phyloP scores from a whole-genome alignment of 345 rosid species.

The Euphorbia lathyris region DNA sequence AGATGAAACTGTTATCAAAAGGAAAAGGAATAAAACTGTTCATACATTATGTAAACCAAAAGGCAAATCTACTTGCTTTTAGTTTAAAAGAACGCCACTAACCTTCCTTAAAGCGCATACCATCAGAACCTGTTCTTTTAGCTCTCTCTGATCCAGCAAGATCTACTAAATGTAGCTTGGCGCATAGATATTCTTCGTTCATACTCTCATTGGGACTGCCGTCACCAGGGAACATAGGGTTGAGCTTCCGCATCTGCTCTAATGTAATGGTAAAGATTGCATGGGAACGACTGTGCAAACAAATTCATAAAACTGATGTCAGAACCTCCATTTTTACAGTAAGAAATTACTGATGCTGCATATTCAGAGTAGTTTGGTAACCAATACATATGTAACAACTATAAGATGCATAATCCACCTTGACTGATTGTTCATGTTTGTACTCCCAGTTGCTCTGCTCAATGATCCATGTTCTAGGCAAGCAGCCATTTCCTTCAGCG shows the following conservation, averaged over 20 bases:
- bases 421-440: constrained; percentile 97
- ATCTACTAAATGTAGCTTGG: constrained; percentile 95
- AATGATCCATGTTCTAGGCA: constrained; percentile 93
- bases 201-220: constrained; percentile 48
- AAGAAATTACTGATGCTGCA: constrained; percentile 9
- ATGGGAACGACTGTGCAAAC: constrained; percentile 82
- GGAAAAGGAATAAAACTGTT: constrained; percentile 20
- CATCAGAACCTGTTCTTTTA: constrained; percentile 97
- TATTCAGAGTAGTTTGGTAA: background rate
- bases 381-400: background rate
- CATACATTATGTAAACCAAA: constrained; percentile 16
- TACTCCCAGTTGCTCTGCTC: constrained; percentile 96
- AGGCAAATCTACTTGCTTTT: constrained; percentile 12
- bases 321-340: background rate
- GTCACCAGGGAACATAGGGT: constrained; percentile 54
- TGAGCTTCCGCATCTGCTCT: constrained; percentile 87
- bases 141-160: constrained; percentile 99
- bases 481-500: constrained; percentile 88
- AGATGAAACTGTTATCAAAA: constrained; percentile 19
- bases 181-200: constrained; percentile 93
- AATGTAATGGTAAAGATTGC: constrained; percentile 96
- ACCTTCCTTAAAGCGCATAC: constrained; percentile 98
- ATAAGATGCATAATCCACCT: constrained; percentile 47
- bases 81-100: constrained; percentile 16
- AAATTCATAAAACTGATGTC: constrained; percentile 19